Conservation (phyloP, 306 rosid genomes). For the Trichosanthes cucumerina region DNA sequence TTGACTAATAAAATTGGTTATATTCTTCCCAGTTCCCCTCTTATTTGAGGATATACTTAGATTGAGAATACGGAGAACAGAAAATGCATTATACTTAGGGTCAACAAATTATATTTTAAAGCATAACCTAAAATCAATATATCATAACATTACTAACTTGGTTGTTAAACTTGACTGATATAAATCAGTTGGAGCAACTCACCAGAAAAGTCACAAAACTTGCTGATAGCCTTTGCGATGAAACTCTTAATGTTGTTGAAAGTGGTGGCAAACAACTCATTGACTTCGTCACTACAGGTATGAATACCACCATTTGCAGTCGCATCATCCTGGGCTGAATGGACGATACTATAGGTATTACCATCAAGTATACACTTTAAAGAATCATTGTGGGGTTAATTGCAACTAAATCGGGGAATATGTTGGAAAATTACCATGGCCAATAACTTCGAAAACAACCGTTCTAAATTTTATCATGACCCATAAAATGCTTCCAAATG, state of each 20-base stretch:
- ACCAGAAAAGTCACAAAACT: slow-evolving; percentile 39
- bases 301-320: slow-evolving; percentile 1
- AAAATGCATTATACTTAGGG: background rate
- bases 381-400: background rate
- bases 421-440: background rate
- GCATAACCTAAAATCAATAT: background rate
- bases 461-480: background rate
- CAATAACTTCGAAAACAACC: background rate
- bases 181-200: slow-evolving; percentile 3
- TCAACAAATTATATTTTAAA: background rate
- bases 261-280: slow-evolving; percentile 41
- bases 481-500: no score
- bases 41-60: background rate
- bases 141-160: background rate
- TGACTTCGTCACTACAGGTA: slow-evolving; percentile 28
- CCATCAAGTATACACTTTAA: background rate
- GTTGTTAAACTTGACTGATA: background rate
- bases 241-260: slow-evolving; percentile 34
- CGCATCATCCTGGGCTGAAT: slow-evolving; percentile 23
- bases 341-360: slow-evolving; percentile 1
- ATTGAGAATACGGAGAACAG: background rate
- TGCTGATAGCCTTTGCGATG: slow-evolving; percentile 23
- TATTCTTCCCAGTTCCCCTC: background rate
- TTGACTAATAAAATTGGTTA: background rate
- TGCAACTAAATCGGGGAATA: background rate